These are phyloP conservation scores for Eucalyptus globulus DNA, from an alignment of 345 rosid species.

Conservation along the genomic window DNA sequence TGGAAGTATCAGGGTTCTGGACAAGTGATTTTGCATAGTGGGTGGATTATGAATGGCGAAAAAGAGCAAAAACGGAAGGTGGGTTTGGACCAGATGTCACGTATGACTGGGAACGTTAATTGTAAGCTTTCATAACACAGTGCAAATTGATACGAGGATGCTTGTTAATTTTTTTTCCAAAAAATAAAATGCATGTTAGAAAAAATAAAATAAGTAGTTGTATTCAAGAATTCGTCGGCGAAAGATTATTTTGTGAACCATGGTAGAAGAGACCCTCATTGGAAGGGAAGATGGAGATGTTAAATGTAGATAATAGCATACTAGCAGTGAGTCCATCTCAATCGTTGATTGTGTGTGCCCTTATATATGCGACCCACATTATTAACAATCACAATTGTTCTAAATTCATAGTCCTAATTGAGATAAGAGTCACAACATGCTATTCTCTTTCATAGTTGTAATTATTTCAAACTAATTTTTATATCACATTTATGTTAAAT, in stretches of 20 bases:
- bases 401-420: too few species aligned
- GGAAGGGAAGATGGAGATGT: too few species aligned
- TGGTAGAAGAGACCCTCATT: not conserved
- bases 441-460: too few species aligned
- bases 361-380: rapidly evolving
- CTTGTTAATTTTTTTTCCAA: not conserved
- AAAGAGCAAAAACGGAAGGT: not conserved
- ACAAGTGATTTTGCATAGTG: not conserved
- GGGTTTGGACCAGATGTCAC: not conserved
- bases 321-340: too few species aligned
- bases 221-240: not conserved
- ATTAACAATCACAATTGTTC: too few species aligned
- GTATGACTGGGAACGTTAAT: not conserved
- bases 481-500: not conserved
- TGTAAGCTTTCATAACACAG: not conserved
- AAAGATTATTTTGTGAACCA: not conserved
- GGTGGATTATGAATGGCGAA: not conserved
- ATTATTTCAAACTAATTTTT: too few species aligned
- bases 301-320: too few species aligned
- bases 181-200: not conserved
- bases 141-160: not conserved
- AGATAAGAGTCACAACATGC: too few species aligned
- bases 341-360: too few species aligned
- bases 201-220: not conserved
- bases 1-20: not conserved